Base-by-base conservation (phyloP, 768 basidiomycete genomes). In the Punctularia strigosozonata region DNA sequence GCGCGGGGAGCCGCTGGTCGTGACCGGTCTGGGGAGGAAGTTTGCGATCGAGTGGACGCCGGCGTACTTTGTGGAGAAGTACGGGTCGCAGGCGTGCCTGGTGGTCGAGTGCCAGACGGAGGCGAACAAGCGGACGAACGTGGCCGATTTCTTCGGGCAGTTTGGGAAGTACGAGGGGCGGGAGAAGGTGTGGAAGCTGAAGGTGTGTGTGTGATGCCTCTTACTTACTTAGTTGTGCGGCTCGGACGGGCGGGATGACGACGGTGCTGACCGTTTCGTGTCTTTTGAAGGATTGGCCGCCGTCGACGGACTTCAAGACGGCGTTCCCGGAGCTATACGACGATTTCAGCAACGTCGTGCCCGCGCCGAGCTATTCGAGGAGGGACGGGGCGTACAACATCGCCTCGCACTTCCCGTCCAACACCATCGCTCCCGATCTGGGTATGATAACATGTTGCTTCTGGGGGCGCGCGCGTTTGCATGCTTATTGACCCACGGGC, bases 351-450 rank as follows among this genome's bases (percentile, higher is more conserved):
- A 59, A 70, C 13, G 79, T 80, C 3, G 78, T 95, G 1, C 92
- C 92, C 0, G 80, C 90, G 0, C 89, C 89, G 2, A 80, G 81
- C 53, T 91, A 85, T 55, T 86, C 89, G n/a, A 68, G 90, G 37
- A 75, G 85, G 24, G 90, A 98, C 51, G 92, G 94, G 4, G 77
- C 78, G 2, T 65, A 81, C 39, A 97, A 98, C 46, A 69, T 98
- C 22, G 82, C 86, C 4, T 82, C 89, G 1, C 89, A 95, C 60
- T 90, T 90, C 53, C 89, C 89, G 1, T 59, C 63, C 10, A 87
- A 87, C 48, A 75, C 78, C 0, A 60, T 89, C 39, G 75, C 73
- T 21, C 87, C 87, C 14, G 90, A 90, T 53, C 68, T 90, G 10
- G 79, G 83, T 85, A 50, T 34, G 72, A 8, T 28, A 56, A 34